A percentile compares a stretch with the other conserved stretches of the same genome.
These are phyloP conservation scores for Ceriops decandra DNA, from an alignment of 345 rosid genomes.

Conservation along the genomic window DNA sequence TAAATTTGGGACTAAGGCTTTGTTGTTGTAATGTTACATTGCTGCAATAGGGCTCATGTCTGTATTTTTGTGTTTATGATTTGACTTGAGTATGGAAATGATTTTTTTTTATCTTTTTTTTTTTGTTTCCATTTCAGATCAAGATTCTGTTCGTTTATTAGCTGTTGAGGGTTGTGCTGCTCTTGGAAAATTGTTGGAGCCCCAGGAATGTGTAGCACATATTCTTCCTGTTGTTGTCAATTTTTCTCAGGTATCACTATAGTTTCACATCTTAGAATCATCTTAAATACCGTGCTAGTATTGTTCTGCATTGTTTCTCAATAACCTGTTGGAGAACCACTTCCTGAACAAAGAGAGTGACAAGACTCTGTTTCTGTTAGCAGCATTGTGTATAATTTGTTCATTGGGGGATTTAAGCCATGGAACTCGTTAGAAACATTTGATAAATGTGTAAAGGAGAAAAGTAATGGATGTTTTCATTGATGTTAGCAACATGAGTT, in stretches of 20 bases:
- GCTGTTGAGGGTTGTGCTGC: slow-evolving; percentile 98
- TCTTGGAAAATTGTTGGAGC: slow-evolving; percentile 90
- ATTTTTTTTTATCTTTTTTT: not conserved
- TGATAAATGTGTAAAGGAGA: not conserved
- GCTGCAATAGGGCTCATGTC: not conserved
- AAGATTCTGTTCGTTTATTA: slow-evolving; percentile 93
- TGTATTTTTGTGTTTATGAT: not conserved
- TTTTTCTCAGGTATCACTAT: slow-evolving; percentile 74
- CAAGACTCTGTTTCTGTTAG: too few relatives aligned
- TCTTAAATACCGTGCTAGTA: not conserved
- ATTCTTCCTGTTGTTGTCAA: slow-evolving; percentile 89
- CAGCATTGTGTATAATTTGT: not conserved
- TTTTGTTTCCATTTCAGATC: slow-evolving; percentile 45
- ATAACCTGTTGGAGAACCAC: not conserved
- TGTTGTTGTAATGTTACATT: too few relatives aligned
- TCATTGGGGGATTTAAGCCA: not conserved
- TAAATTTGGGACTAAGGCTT: too few relatives aligned
- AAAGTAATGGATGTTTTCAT: not conserved
- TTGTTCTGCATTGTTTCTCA: not conserved
- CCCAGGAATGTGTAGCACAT: slow-evolving; percentile 82
- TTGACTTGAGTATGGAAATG: not conserved
- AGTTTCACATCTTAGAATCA: not conserved
- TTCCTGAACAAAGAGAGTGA: not conserved
- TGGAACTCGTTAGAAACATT: not conserved
- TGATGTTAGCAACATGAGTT: not conserved